Conservation (phyloP, 108 stramenopile genomes). For the Cylindrotheca closterium region DNA sequence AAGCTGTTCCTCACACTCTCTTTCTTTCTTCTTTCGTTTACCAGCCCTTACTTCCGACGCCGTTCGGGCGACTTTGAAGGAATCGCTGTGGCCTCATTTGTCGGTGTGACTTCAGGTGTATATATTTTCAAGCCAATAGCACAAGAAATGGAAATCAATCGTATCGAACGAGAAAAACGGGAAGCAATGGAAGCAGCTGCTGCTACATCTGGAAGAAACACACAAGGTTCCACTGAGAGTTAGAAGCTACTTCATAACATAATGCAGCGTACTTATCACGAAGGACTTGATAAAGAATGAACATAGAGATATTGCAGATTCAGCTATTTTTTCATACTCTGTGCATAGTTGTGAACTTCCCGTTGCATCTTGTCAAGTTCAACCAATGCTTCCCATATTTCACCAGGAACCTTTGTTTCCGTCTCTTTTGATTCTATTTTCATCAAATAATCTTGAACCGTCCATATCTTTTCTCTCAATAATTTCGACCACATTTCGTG, state of each 20-base stretch:
- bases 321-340: not conserved
- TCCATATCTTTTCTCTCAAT: conserved; percentile 16
- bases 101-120: conserved; percentile 28
- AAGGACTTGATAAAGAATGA: not conserved
- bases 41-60: conserved; percentile 37
- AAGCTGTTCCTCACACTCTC: not conserved
- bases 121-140: conserved; percentile 44
- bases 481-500: conserved; percentile 30
- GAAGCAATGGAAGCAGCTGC: conserved; percentile 24
- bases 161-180: conserved; percentile 14
- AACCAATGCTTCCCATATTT: conserved; percentile 70
- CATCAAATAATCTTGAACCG: conserved; percentile 24
- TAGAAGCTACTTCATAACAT: not conserved
- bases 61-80: conserved; percentile 35
- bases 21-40: not conserved
- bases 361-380: conserved; percentile 62
- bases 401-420: conserved; percentile 38
- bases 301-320: not conserved
- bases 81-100: conserved; percentile 30
- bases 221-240: not conserved
- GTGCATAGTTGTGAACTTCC: conserved; percentile 42
- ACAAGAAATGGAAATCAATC: conserved; percentile 31
- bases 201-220: not conserved
- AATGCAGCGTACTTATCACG: not conserved
- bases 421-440: conserved; percentile 25